These are phyloP conservation scores for Coemansia sp. DNA, from an alignment of 192 early-diverging fungal species.

Conservation along the genomic window DNA sequence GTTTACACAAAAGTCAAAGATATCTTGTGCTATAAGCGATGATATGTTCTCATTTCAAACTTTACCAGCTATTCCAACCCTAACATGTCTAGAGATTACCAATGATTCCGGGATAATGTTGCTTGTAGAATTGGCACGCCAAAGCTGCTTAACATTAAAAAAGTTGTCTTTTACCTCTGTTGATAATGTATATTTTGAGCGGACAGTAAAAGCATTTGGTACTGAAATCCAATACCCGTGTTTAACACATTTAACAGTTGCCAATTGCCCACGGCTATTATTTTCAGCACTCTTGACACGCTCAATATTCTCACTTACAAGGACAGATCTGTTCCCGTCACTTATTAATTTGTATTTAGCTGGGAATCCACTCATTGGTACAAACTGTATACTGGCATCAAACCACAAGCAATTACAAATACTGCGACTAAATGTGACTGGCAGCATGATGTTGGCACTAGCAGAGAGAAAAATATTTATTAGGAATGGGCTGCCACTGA, in stretches of 20 bases:
- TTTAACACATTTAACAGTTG: neutral
- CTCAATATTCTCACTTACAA: neutral
- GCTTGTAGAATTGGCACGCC: conserved; percentile 2
- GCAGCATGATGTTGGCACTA: neutral
- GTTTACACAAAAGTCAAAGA: neutral
- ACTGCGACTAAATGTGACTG: neutral
- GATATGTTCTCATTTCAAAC: neutral
- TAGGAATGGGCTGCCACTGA: neutral
- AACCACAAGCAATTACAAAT: neutral
- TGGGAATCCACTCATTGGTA: neutral
- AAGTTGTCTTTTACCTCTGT: neutral
- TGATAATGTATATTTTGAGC: neutral
- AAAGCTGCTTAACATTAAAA: neutral
- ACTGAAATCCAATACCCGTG: neutral
- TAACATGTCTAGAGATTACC: neutral
- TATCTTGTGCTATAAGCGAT: neutral
- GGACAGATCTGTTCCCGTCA: neutral
- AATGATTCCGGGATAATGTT: neutral
- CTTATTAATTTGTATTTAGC: neutral
- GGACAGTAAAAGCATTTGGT: neutral
- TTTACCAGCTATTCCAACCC: neutral
- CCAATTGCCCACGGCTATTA: neutral
- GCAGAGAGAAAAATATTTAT: neutral
- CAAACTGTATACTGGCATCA: neutral
- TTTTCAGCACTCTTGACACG: too few relatives aligned